Evolutionary conservation across 106 monocot genomes (phyloP), one percentile per base, ranked within the genome.

Genomic region (Phalaenopsis equestris): DNA sequence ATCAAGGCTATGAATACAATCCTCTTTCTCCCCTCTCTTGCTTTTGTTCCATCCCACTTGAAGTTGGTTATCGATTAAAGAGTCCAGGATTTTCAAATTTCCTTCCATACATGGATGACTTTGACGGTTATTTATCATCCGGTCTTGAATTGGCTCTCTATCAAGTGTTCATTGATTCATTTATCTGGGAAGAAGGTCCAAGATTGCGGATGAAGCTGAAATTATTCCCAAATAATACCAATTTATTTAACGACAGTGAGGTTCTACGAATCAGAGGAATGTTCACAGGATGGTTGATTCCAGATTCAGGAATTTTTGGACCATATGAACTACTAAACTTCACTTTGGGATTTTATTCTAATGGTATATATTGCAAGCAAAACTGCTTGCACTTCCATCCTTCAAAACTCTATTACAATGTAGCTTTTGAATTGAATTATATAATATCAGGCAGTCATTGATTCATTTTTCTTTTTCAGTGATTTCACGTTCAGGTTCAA

Each of bases 131-230:
- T 75, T 75, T 99, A 65, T 85, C 99, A 30, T 39, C 49, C 80
- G 95, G 95, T 11, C 89, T 99, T 75, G 4, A 12, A 1, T 48
- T 99, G 77, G 39, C 77, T 15, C 73, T 82, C 65, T 77, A 87
- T 87, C 99, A 99, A 78, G 83, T 99, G 70, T 8, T 84, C 37
- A 79, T 99, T 81, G 83, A 84, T 75, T 79, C 88, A 39, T 79
- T 93, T 85, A 57, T 81, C 4, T 99, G 99, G 99, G 93, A 93
- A 90, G 88, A 93, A 83, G 99, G 99, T 58, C 99, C 99, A 79
- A 91, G 99, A 72, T 80, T 99, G 56, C 73, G 64, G 77, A 95
- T 99, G 91, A 78, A 87, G 70, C 79, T 99, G 84, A 99, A 91
- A 84, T 73, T 99, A 45, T 99, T 91, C 76, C 95, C 99, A 24